A percentile compares a stretch with the other conserved stretches of the same genome.
Conservation (phyloP, 768 basidiomycete genomes). For the Fomitopsis serialis region DNA sequence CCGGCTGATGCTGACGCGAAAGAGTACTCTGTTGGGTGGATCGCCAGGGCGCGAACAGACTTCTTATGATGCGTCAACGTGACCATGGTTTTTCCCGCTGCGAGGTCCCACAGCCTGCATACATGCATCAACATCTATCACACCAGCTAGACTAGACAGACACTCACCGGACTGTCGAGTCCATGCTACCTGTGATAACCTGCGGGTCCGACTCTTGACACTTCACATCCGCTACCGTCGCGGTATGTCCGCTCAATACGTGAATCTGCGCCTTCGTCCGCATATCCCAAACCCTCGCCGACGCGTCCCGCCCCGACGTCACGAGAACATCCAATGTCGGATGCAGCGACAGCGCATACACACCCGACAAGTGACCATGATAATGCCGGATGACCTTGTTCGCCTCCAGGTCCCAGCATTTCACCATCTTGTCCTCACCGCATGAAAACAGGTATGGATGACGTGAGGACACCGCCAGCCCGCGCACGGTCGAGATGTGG, state of each 20-base stretch:
- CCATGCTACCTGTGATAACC: conserved; percentile 98
- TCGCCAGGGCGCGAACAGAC: conserved; percentile 87
- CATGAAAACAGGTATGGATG: conserved; percentile 98
- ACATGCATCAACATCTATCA: neutral
- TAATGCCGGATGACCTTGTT: conserved; percentile 99
- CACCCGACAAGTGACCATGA: conserved; percentile 96
- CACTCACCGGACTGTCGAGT: conserved; percentile 83
- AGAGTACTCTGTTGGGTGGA: conserved; percentile 95
- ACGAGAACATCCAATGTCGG: conserved; percentile 95
- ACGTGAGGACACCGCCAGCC: conserved; percentile 84
- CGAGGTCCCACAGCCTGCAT: conserved; percentile 88
- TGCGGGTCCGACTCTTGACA: conserved; percentile 98
- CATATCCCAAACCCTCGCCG: conserved; percentile 99
- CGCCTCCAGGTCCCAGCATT: conserved; percentile 98
- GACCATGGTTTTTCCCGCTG: conserved; percentile 94
- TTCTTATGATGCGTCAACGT: conserved; percentile 99
- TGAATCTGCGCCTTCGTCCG: conserved; percentile 95
- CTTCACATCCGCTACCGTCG: conserved; percentile 91
- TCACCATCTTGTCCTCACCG: conserved; percentile 99
- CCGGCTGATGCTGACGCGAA: conserved; percentile 95
- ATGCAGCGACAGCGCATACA: conserved; percentile 90
- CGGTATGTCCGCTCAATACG: conserved; percentile 89
- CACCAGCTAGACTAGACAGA: neutral
- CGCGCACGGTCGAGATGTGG: conserved; percentile 95
- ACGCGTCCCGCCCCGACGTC: conserved; percentile 93